These are phyloP conservation scores for Chloranthus sessilifolius DNA, from an alignment of 164 flowering plant genomes.

Conservation along the genomic window DNA sequence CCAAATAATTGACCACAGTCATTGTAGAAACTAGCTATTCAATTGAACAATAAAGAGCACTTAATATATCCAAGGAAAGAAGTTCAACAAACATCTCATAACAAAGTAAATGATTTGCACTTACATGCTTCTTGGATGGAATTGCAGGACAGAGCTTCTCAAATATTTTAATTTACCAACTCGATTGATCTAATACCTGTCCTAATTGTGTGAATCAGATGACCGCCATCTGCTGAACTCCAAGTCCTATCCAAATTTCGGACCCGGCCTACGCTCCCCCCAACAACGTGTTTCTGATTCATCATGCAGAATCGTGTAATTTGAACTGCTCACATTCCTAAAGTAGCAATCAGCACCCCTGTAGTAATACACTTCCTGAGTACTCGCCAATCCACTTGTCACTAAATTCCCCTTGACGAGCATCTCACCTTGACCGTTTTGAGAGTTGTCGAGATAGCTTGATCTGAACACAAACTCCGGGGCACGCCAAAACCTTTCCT, in stretches of 20 bases:
- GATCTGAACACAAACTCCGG: conserved; percentile 5
- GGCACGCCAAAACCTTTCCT: conserved; percentile 17
- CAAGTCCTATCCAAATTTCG: too few relatives aligned
- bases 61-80: not conserved
- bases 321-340: conserved; percentile 78
- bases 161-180: not conserved
- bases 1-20: too few relatives aligned
- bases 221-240: conserved; percentile 8
- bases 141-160: not conserved
- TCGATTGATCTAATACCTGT: conserved; percentile 15
- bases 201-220: conserved; percentile 14
- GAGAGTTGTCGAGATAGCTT: conserved; percentile 45
- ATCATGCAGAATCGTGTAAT: conserved; percentile 69
- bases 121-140: not conserved
- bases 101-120: not conserved
- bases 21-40: not conserved
- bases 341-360: conserved; percentile 48
- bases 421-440: conserved; percentile 57
- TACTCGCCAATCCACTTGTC: conserved; percentile 53
- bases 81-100: not conserved
- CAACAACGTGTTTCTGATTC: conserved; percentile 28
- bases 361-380: conserved; percentile 51
- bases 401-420: conserved; percentile 53
- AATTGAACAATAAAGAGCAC: not conserved
- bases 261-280: not conserved